phyloP scores from a whole-genome alignment of 805 yeast species.

The Osmozyma mogii region DNA sequence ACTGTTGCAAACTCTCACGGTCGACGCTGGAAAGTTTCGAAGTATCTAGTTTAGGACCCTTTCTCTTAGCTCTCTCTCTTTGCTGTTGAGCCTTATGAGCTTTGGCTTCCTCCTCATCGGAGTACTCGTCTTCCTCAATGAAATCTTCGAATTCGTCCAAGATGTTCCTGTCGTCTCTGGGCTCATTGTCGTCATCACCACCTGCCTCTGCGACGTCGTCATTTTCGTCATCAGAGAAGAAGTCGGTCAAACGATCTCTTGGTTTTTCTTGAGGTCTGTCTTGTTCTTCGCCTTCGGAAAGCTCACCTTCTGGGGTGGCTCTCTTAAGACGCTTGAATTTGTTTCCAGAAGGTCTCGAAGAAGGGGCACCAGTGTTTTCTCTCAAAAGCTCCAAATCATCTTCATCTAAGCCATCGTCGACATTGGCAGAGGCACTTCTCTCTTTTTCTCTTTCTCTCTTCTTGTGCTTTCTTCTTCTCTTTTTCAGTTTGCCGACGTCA shows the following conservation, averaged over 20 bases:
- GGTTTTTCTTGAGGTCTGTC: too few relatives aligned
- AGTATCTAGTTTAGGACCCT: conserved; percentile 44
- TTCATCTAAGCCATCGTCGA: conserved; percentile 73
- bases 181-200: conserved; percentile 26
- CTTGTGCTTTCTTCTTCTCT: conserved; percentile 21
- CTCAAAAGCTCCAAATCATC: conserved; percentile 88
- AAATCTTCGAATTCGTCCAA: conserved; percentile 92
- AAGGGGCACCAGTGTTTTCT: conserved; percentile 82
- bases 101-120: conserved; percentile 61
- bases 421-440: conserved; percentile 15
- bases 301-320: conserved; percentile 30
- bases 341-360: conserved; percentile 23
- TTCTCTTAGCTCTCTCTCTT: conserved; percentile 23
- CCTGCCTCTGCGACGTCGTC: conserved; percentile 20
- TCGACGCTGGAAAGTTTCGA: conserved; percentile 60
- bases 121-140: conserved; percentile 93
- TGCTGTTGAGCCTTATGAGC: conserved; percentile 23
- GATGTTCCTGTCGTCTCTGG: conserved; percentile 24
- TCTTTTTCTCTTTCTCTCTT: conserved; percentile 32
- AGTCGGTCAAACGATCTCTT: conserved; percentile 47
- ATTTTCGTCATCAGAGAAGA: conserved; percentile 56
- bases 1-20: conserved; percentile 85
- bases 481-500: conserved; percentile 21
- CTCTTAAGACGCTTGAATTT: conserved; percentile 80
- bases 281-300: conserved; percentile 29